Evolutionary conservation across 768 basidiomycete genomes (phyloP).

Genomic region (Pisolithus tinctorius): DNA sequence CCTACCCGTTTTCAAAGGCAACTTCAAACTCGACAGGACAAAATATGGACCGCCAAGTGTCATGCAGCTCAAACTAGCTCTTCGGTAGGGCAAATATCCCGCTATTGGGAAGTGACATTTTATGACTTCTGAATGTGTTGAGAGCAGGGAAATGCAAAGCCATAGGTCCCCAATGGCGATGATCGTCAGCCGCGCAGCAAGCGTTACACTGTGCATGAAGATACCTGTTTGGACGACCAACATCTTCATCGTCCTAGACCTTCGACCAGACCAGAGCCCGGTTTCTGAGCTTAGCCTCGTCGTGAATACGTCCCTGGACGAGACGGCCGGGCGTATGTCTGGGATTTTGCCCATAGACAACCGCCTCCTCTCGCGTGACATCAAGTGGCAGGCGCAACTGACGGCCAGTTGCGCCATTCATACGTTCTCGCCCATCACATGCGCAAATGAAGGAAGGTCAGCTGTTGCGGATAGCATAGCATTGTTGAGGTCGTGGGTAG

Average conservation of each 20-base stretch:
- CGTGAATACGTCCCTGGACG: conserved; percentile 40
- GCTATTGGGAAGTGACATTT: background rate
- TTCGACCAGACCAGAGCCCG: conserved; percentile 43
- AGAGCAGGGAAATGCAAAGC: conserved; percentile 23
- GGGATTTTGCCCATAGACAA: conserved; percentile 42
- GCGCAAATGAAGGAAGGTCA: conserved; percentile 16
- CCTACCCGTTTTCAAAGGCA: conserved; percentile 41
- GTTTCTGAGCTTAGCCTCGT: conserved; percentile 46
- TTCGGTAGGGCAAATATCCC: conserved; percentile 11
- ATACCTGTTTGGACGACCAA: conserved; percentile 19
- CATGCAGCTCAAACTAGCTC: conserved; percentile 26
- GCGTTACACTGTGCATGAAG: conserved; percentile 48
- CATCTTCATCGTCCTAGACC: conserved; percentile 57
- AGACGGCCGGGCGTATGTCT: conserved; percentile 39
- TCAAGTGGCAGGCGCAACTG: conserved; percentile 60
- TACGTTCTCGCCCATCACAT: conserved; percentile 35
- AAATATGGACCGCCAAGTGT: conserved; percentile 33
- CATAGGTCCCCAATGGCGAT: conserved; percentile 24
- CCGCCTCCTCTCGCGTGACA: conserved; percentile 32
- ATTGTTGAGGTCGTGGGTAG: conserved; percentile 35
- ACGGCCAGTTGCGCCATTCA: conserved; percentile 54
- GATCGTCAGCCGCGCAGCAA: conserved; percentile 56
- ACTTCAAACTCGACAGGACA: conserved; percentile 30
- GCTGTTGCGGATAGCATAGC: conserved; percentile 43
- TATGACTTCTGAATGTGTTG: background rate